These are phyloP conservation scores for Lichtheimia ornata DNA, from an alignment of 371 early-diverging fungal species.

Conservation along the genomic window DNA sequence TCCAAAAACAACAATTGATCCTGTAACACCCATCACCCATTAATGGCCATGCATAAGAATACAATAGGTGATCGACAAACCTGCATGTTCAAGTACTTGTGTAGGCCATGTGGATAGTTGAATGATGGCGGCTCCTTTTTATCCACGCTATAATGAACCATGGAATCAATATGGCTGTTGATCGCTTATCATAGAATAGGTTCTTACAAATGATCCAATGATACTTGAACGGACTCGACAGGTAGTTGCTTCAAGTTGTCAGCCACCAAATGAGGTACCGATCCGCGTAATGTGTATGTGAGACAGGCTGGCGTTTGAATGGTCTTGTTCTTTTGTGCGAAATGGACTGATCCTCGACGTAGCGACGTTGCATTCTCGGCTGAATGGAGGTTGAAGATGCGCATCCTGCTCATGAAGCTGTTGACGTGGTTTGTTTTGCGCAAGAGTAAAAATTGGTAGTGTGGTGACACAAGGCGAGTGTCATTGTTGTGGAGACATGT, in stretches of 20 bases:
- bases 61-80: conserved; percentile 11
- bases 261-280: conserved; percentile 75
- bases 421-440: background rate
- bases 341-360: conserved; percentile 41
- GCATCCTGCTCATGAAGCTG: background rate
- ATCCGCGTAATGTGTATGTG: conserved; percentile 69
- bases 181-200: no score
- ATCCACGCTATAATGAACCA: conserved; percentile 32
- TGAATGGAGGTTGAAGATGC: background rate
- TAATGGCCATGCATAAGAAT: no score
- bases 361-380: background rate
- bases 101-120: conserved; percentile 56
- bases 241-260: conserved; percentile 58
- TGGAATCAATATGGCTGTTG: no score
- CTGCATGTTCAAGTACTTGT: conserved; percentile 57
- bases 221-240: conserved; percentile 47
- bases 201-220: conserved; percentile 64
- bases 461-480: conserved; percentile 1
- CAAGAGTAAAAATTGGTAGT: background rate
- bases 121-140: conserved; percentile 47
- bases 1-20: conserved; percentile 62
- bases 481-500: background rate
- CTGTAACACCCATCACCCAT: conserved; percentile 10
- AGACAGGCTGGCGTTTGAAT: conserved; percentile 73
- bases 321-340: conserved; percentile 38